Percentiles rank a stretch among this genome's conserved stretches.
These are phyloP conservation scores for Dunaliella primolecta DNA, from an alignment of 139 green algal species.

Conservation along the genomic window DNA sequence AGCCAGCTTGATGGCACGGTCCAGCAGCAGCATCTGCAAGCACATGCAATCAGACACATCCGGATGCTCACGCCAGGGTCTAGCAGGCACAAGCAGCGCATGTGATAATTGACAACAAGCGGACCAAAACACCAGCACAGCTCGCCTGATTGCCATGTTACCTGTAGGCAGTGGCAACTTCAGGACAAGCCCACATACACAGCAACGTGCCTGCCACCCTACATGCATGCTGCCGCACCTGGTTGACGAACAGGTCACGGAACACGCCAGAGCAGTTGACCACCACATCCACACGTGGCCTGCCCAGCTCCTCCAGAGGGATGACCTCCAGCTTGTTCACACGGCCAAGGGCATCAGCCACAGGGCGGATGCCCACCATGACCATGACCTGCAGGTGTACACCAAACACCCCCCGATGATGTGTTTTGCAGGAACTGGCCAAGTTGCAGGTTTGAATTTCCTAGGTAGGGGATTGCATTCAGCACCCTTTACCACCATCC, in stretches of 20 bases:
- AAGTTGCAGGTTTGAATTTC: too few species aligned
- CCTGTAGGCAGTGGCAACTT: background rate
- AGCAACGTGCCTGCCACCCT: background rate
- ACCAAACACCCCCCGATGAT: too few species aligned
- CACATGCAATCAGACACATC: too few species aligned
- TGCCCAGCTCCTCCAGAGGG: constrained; percentile 92
- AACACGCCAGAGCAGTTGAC: constrained; percentile 99
- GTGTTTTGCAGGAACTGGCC: too few species aligned
- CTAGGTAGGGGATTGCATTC: background rate
- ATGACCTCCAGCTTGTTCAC: constrained; percentile 99
- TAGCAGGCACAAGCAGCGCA: too few species aligned
- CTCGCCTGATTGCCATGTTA: too few species aligned
- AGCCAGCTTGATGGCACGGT: constrained; percentile 94
- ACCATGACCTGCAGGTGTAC: too few species aligned
- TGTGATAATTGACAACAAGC: too few species aligned
- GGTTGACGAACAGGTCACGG: constrained; percentile 98
- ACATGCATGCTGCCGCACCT: constrained; percentile 36
- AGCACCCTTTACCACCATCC: background rate
- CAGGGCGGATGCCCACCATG: constrained; percentile 92
- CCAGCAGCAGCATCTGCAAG: constrained; percentile 92
- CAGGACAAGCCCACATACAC: background rate
- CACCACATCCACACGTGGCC: constrained; percentile 95
- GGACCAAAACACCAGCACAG: too few species aligned
- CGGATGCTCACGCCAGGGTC: too few species aligned
- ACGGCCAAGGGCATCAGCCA: constrained; percentile 91